Base-by-base conservation (phyloP, 495 filamentous ascomycete genomes). In the Pyronema domesticum region DNA sequence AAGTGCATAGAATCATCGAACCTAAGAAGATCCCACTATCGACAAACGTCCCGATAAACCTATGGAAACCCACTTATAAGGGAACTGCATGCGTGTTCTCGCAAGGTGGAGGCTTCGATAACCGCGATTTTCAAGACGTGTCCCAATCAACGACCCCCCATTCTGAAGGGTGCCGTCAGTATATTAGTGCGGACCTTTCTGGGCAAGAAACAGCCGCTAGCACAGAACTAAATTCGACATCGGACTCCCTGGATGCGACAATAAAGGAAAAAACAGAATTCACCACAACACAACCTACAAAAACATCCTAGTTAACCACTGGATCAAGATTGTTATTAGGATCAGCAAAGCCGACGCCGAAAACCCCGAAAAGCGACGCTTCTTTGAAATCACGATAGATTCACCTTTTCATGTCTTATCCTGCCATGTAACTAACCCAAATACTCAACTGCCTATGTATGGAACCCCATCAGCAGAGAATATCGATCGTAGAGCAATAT, bases 321-420 rank as follows among this genome's bases (percentile, higher is more conserved):
- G 93, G 91, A 95, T 98, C 63, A 98, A 98, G 80, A 91, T 98
- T 61, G 86, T 98, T 50, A 84, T 98, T 78, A 87, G 91, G 53
- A 82, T 98, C 37, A 95, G 88, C 17, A 89, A 87, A 60, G 70
- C 82, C 4, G 91, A 98, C 62, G 73, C 78, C 55, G 77, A 80
- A 19, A 85, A 98, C 60, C 80, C 91, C 0, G 71, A 72, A 5
- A 91, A 89, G 52, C 79, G 91, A 46, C 78, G 91, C 19, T 93
- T 96, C 66, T 98, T 96, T 56, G 91, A 98, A 66, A 98, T 98
- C 58, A 95, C 91, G 55, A 98, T 98, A 59, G 91, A 98, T 70
- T 95, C 87, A 11, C 91, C 91, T 7, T 93, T 96, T 65, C 89
- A 94, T 58, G 83, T 95, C 37, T 83, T 98, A 18, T 89, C 87